phyloP scores from a whole-genome alignment of 441 rosid genomes.

The Erodium moschatum region DNA sequence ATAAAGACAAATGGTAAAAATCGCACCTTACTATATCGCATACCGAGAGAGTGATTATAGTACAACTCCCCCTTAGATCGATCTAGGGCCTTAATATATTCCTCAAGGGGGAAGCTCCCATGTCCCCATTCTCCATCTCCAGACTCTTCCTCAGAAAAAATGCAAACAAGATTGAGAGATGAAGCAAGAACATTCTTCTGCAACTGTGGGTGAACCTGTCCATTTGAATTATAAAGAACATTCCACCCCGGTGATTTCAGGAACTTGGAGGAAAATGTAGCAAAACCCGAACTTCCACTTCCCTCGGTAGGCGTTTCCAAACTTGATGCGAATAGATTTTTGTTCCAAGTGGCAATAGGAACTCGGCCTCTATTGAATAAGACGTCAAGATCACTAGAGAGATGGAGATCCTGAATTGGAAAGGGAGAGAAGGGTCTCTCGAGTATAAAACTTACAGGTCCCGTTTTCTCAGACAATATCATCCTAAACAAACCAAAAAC shows the following conservation, averaged over 20 bases:
- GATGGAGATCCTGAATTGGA: slow-evolving; percentile 57
- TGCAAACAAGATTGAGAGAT: slow-evolving; percentile 44
- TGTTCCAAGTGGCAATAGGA: slow-evolving; percentile 68
- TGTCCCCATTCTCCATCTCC: slow-evolving; percentile 87
- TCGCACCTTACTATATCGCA: slow-evolving; percentile 79
- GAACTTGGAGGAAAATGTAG: slow-evolving; percentile 65
- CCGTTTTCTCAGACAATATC: slow-evolving; percentile 47
- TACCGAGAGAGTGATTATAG: slow-evolving; percentile 80
- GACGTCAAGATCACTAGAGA: slow-evolving; percentile 44
- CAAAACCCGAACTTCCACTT: slow-evolving; percentile 63
- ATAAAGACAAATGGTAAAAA: background rate
- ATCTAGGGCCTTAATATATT: slow-evolving; percentile 76
- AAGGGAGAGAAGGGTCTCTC: slow-evolving; percentile 79
- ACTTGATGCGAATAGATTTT: slow-evolving; percentile 42
- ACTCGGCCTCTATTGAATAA: slow-evolving; percentile 67
- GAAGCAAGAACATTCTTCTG: slow-evolving; percentile 34
- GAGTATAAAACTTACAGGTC: slow-evolving; percentile 64
- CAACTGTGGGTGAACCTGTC: slow-evolving; percentile 25
- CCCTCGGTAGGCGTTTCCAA: slow-evolving; percentile 37
- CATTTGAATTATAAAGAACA: slow-evolving; percentile 39
- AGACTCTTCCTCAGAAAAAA: slow-evolving; percentile 60
- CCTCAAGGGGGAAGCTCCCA: slow-evolving; percentile 83
- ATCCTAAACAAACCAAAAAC: slow-evolving; percentile 52
- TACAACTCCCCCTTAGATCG: slow-evolving; percentile 84
- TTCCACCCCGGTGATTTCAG: slow-evolving; percentile 47